Evolutionary conservation across 257 asterid genomes (phyloP).

Genomic region (Eucommia ulmoides): DNA sequence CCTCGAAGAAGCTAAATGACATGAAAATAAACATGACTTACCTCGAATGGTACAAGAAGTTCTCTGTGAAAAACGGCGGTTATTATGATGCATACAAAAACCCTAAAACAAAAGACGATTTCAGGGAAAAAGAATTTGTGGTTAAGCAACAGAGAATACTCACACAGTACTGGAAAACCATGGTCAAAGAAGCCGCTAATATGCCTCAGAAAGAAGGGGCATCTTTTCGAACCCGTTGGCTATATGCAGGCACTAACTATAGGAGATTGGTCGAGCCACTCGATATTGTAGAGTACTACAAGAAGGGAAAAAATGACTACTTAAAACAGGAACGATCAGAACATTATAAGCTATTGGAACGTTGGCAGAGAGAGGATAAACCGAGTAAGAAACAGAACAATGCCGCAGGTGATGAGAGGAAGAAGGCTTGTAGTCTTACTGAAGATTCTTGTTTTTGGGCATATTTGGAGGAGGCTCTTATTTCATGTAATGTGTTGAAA

Average conservation of each 20-base stretch:
- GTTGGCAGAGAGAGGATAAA: constrained; percentile 18
- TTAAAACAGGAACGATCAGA: constrained; percentile 6
- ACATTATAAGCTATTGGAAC: constrained; percentile 21
- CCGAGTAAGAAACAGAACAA: too few relatives aligned
- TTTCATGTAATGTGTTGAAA: constrained; percentile 10
- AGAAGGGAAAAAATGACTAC: constrained; percentile 15
- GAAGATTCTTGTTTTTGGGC: constrained; percentile 32
- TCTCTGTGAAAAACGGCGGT: constrained; percentile 10
- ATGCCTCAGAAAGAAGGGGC: constrained; percentile 17
- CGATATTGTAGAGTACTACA: constrained; percentile 24
- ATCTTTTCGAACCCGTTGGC: constrained; percentile 18
- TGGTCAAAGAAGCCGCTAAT: constrained; percentile 14
- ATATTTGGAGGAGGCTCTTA: constrained; percentile 23
- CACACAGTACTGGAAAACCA: constrained; percentile 13
- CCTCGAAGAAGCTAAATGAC: constrained; percentile 18
- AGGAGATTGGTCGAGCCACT: constrained; percentile 30
- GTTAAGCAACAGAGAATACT: constrained; percentile 14
- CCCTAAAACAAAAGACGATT: constrained; percentile 5
- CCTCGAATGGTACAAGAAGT: constrained; percentile 26
- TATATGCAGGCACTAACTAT: constrained; percentile 22
- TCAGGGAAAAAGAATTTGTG: constrained; percentile 14
- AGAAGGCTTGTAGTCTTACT: constrained; percentile 11
- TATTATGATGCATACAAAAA: constrained; percentile 15
- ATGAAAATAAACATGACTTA: constrained; percentile 17
- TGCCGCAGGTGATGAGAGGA: constrained; percentile 2